Evolutionary conservation across 305 asterid species (phyloP).

Genomic region (Fraxinus ornus): DNA sequence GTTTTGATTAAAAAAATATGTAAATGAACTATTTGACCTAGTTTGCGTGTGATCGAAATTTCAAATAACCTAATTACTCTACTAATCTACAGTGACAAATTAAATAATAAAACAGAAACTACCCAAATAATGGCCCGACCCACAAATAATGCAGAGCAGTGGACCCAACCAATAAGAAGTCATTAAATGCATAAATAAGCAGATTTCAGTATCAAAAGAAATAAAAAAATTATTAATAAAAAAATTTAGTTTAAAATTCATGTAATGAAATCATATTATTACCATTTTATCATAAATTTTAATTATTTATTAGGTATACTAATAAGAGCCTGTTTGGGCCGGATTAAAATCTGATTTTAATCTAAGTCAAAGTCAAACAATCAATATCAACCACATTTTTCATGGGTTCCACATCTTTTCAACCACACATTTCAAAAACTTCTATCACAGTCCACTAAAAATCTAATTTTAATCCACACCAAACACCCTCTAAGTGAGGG

Average conservation of each 20-base stretch:
- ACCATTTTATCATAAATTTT: no score
- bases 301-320: no score
- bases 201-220: background rate
- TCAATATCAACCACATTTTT: no score
- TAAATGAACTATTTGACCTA: background rate
- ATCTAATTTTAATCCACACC: no score
- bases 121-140: constrained; percentile 39
- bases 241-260: background rate
- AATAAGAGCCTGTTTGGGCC: no score
- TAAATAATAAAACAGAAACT: constrained; percentile 23
- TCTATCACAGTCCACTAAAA: no score
- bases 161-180: constrained; percentile 55
- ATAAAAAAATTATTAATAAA: background rate
- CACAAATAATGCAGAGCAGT: constrained; percentile 47
- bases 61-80: constrained; percentile 26
- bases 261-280: background rate
- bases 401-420: no score
- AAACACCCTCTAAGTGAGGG: background rate
- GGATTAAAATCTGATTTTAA: no score
- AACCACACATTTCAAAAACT: no score
- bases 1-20: constrained; percentile 12
- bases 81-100: constrained; percentile 19
- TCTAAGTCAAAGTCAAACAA: no score
- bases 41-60: constrained; percentile 45
- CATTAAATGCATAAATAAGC: constrained; percentile 53